A percentile compares a stretch with the other conserved stretches of the same genome.
Conservation (phyloP, 768 basidiomycete genomes). For the Suillus bovinus region DNA sequence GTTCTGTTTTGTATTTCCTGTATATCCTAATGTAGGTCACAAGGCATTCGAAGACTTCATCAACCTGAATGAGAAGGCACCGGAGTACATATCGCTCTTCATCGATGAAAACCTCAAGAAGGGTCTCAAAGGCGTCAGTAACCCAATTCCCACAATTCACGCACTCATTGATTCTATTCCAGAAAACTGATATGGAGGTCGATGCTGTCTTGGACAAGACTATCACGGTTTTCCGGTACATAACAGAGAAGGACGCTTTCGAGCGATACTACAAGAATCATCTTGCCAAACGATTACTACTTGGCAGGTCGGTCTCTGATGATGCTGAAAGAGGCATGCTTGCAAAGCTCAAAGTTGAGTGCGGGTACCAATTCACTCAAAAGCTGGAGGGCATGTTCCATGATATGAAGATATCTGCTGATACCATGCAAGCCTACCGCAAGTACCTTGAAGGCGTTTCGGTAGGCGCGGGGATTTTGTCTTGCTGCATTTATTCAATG, state of each 20-base stretch:
- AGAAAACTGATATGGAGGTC: conserved; percentile 93
- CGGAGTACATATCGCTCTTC: conserved; percentile 95
- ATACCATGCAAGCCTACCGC: conserved; percentile 77
- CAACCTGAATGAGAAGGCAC: conserved; percentile 81
- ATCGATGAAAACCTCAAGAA: conserved; percentile 96
- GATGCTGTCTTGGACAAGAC: conserved; percentile 92
- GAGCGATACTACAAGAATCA: conserved; percentile 98
- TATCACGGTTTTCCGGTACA: conserved; percentile 91
- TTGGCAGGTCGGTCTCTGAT: conserved; percentile 87
- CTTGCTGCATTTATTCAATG: conserved; percentile 14
- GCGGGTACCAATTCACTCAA: conserved; percentile 95
- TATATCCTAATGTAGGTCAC: conserved; percentile 9
- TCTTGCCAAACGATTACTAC: conserved; percentile 88
- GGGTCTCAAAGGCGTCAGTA: conserved; percentile 87
- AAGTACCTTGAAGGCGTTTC: conserved; percentile 55
- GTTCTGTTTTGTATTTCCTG: neutral
- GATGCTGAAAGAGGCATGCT: conserved; percentile 98
- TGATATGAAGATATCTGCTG: conserved; percentile 88
- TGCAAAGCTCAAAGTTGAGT: conserved; percentile 94
- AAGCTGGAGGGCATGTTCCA: conserved; percentile 99
- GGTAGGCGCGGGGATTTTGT: conserved; percentile 42
- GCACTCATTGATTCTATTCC: conserved; percentile 7
- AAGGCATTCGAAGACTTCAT: conserved; percentile 94
- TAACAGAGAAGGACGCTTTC: conserved; percentile 95
- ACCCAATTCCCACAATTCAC: conserved; percentile 6